Conservation (phyloP, 495 filamentous ascomycete genomes). For the Penicillium lagena region DNA sequence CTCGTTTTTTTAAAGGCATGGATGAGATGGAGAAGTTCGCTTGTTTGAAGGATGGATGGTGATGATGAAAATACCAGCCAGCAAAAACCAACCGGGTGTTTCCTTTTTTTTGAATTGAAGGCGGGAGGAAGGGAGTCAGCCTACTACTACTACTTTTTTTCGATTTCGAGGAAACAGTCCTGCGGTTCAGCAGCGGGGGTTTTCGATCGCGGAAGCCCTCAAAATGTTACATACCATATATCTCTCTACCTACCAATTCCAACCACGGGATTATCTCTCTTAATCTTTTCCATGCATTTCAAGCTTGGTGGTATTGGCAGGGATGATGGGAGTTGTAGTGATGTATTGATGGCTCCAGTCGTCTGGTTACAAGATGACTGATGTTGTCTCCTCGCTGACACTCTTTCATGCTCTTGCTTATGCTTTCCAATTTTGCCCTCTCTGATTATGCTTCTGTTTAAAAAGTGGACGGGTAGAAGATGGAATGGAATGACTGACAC, state of each 20-base stretch:
- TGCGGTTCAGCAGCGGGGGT: not conserved
- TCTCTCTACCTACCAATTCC: slow-evolving; percentile 3
- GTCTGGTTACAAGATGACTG: not conserved
- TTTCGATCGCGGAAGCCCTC: slow-evolving; percentile 1
- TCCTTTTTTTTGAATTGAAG: slow-evolving; percentile 2
- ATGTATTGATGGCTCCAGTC: too few relatives aligned
- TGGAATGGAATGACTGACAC: slow-evolving; percentile 19
- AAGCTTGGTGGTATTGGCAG: not conserved
- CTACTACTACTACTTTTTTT: not conserved
- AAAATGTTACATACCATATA: slow-evolving; percentile 29
- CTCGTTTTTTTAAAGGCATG: slow-evolving; percentile 26
- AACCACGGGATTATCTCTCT: slow-evolving; percentile 2
- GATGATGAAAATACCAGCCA: slow-evolving; percentile 28
- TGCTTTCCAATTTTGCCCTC: slow-evolving; percentile 6
- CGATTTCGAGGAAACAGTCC: not conserved
- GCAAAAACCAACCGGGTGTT: slow-evolving; percentile 3
- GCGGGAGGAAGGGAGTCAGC: too few relatives aligned
- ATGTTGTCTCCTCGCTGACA: not conserved
- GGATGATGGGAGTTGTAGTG: too few relatives aligned
- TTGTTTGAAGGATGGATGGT: too few relatives aligned
- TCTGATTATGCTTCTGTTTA: slow-evolving; percentile 6
- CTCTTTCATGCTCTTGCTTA: slow-evolving; percentile 5
- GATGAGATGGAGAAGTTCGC: slow-evolving; percentile 28
- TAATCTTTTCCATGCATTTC: slow-evolving; percentile 3
- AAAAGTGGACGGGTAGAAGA: slow-evolving; percentile 21